A percentile compares a stretch with the other conserved stretches of the same genome.
Conservation (phyloP, 2,329 filamentous ascomycete genomes). For the Cladosporium velox region DNA sequence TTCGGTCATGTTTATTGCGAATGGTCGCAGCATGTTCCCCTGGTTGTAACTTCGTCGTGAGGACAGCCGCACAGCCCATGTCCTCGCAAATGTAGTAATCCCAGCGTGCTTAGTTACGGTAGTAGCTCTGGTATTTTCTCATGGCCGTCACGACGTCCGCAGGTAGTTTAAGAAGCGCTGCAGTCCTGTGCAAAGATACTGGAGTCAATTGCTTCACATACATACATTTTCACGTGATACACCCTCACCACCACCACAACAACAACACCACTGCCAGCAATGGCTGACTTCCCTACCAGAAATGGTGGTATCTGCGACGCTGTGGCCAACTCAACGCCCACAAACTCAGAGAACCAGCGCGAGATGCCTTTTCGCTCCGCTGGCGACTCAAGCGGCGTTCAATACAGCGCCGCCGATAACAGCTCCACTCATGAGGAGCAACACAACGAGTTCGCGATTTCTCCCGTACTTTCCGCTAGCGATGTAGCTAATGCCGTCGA, state of each 20-base stretch:
- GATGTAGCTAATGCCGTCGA: neutral
- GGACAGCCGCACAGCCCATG: neutral
- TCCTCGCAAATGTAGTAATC: neutral
- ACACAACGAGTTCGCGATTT: neutral
- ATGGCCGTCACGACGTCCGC: neutral
- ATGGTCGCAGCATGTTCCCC: neutral
- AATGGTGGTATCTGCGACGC: neutral
- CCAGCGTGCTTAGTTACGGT: neutral
- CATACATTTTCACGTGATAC: neutral
- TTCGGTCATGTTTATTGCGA: conserved; percentile 2
- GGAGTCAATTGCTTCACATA: conserved; percentile 7
- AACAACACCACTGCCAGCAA: neutral
- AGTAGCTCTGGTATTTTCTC: conserved; percentile 2
- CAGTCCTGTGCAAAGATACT: neutral
- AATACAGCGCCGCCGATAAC: neutral
- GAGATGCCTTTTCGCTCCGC: neutral
- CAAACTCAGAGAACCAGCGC: neutral
- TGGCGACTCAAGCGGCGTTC: neutral
- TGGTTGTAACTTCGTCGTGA: neutral
- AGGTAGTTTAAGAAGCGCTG: neutral
- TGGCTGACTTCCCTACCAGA: neutral
- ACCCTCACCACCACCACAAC: neutral
- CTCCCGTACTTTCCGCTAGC: neutral
- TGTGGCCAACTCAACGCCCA: neutral
- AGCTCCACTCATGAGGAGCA: neutral